Conservation (phyloP, 768 basidiomycete genomes). For the Agaricus subrufescens region DNA sequence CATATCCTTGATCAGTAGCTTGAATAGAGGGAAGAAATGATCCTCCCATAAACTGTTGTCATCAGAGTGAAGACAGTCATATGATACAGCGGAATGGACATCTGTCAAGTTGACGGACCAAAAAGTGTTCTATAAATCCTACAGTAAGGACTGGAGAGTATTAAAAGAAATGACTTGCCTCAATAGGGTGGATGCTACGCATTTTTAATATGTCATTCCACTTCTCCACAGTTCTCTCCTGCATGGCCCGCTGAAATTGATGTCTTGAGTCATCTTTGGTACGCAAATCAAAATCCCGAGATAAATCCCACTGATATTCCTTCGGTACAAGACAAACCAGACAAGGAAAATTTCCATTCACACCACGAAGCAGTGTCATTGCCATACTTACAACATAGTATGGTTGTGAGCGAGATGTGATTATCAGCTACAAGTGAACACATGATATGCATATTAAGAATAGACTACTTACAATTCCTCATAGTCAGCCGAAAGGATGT, state of each 20-base stretch:
- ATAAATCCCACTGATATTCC: slow-evolving; percentile 18
- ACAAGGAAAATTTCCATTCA: slow-evolving; percentile 23
- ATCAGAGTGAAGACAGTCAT: too few relatives aligned
- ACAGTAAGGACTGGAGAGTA: too few relatives aligned
- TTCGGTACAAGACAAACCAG: slow-evolving; percentile 28
- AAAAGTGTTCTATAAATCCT: too few relatives aligned
- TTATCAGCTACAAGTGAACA: too few relatives aligned
- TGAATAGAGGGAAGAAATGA: slow-evolving; percentile 14
- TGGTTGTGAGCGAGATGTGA: too few relatives aligned
- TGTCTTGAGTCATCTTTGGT: slow-evolving; percentile 13
- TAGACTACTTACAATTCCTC: slow-evolving; percentile 36
- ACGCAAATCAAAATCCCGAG: slow-evolving; percentile 7
- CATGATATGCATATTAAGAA: background rate
- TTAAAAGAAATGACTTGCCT: too few relatives aligned
- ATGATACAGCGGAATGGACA: too few relatives aligned
- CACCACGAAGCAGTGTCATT: slow-evolving; percentile 30
- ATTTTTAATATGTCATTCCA: slow-evolving; percentile 18
- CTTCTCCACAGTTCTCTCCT: background rate
- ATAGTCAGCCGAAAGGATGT: slow-evolving; percentile 37
- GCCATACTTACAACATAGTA: slow-evolving; percentile 18
- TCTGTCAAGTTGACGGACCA: too few relatives aligned
- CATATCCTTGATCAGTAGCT: background rate
- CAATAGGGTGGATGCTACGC: slow-evolving; percentile 18
- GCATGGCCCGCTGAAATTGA: slow-evolving; percentile 9
- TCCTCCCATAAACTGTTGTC: too few relatives aligned